phyloP scores from a whole-genome alignment of 306 rosid species.

The Vicia faba region DNA sequence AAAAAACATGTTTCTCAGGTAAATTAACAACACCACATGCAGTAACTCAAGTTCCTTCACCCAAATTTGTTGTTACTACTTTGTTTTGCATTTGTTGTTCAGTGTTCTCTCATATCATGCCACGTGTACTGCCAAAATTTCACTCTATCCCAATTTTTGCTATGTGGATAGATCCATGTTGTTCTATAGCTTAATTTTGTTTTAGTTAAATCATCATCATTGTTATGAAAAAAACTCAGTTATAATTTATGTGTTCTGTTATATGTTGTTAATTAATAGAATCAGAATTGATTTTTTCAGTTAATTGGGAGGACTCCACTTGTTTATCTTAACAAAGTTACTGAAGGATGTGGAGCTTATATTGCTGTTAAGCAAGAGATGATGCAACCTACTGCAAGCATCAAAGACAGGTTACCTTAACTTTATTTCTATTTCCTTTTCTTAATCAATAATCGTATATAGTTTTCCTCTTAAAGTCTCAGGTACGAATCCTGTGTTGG shows the following conservation, averaged over 20 bases:
- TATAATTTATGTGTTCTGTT: neutral
- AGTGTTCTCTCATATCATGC: slow-evolving; percentile 23
- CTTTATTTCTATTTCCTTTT: neutral
- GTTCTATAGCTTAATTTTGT: neutral
- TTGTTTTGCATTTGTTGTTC: neutral
- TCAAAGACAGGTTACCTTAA: slow-evolving; percentile 81
- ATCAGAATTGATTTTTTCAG: slow-evolving; percentile 51
- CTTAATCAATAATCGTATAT: neutral
- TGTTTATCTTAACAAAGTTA: slow-evolving; percentile 90
- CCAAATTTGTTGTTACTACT: neutral
- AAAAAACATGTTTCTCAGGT: slow-evolving; percentile 74
- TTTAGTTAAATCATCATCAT: slow-evolving; percentile 3
- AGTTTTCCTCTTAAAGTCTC: too few species aligned
- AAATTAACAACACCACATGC: neutral
- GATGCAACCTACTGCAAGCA: slow-evolving; percentile 96
- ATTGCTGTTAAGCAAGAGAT: slow-evolving; percentile 97
- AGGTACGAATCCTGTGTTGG: too few species aligned
- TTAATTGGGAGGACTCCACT: slow-evolving; percentile 90
- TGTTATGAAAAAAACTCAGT: neutral
- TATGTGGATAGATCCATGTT: neutral
- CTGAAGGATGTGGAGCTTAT: slow-evolving; percentile 91
- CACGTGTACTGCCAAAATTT: slow-evolving; percentile 1
- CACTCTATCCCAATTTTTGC: neutral
- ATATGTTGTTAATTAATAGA: neutral
- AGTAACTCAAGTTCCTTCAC: neutral